Percentiles rank a stretch among this genome's conserved stretches.
These are phyloP conservation scores for Trichosporon coremiiforme DNA, from an alignment of 1,284 basidiomycete species.

Conservation along the genomic window DNA sequence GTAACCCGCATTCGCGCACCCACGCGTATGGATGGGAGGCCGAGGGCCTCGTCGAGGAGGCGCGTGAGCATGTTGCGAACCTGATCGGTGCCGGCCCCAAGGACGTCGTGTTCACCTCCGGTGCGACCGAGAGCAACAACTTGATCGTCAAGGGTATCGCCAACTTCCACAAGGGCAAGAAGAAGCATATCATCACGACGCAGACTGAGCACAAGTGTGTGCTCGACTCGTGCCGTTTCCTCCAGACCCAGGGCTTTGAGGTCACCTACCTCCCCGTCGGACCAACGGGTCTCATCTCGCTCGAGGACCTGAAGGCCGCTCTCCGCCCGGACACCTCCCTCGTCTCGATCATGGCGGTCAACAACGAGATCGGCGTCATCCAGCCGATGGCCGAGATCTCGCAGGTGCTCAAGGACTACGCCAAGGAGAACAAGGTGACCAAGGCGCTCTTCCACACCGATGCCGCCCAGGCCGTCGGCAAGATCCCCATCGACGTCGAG, in stretches of 20 bases:
- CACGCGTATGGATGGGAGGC: conserved; percentile 99
- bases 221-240: conserved; percentile 92
- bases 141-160: conserved; percentile 98
- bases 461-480: conserved; percentile 93
- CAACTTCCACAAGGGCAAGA: conserved; percentile 87
- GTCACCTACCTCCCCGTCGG: conserved; percentile 95
- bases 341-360: conserved; percentile 97
- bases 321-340: conserved; percentile 86
- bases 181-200: conserved; percentile 85
- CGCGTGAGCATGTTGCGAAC: conserved; percentile 85
- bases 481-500: conserved; percentile 89
- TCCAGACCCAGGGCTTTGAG: conserved; percentile 96
- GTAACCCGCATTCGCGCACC: conserved; percentile 96
- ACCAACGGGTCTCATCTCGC: conserved; percentile 77
- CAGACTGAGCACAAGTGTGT: conserved; percentile 99
- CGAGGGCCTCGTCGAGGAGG: conserved; percentile 89
- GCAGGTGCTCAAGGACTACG: conserved; percentile 63
- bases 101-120: conserved; percentile 97
- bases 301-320: conserved; percentile 74
- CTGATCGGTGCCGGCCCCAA: conserved; percentile 93
- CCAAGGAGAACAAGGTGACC: conserved; percentile 66
- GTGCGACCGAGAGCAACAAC: conserved; percentile 98
- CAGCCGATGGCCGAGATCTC: conserved; percentile 97
- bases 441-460: conserved; percentile 97
- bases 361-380: conserved; percentile 99